These are phyloP conservation scores for Aspergillus japonicus DNA, from an alignment of 2,329 filamentous ascomycete species.

Conservation along the genomic window DNA sequence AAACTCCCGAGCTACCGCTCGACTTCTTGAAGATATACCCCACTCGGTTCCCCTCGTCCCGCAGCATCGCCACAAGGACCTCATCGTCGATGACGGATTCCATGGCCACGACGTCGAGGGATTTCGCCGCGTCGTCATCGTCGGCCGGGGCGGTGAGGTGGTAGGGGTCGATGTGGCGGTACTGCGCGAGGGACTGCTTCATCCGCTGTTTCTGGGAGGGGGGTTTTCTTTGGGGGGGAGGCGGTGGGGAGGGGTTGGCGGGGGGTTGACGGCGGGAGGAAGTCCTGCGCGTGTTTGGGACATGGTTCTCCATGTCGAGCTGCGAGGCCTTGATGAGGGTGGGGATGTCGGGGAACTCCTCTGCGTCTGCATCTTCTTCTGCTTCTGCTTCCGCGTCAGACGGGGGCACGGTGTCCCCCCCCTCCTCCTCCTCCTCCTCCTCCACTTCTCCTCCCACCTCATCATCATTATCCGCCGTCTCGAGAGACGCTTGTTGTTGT, in stretches of 20 bases:
- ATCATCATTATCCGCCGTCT: too few relatives aligned
- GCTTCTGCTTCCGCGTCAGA: slow-evolving; percentile 5
- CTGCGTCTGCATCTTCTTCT: slow-evolving; percentile 13
- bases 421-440: too few relatives aligned
- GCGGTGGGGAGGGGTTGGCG: neutral
- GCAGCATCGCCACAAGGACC: slow-evolving; percentile 36
- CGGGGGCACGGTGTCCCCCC: slow-evolving; percentile 7
- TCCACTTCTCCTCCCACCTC: neutral
- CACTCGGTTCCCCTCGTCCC: slow-evolving; percentile 41
- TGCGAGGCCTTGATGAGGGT: slow-evolving; percentile 43
- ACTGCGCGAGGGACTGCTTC: slow-evolving; percentile 45
- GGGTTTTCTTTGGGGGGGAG: neutral
- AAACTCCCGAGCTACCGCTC: neutral
- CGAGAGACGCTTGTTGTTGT: neutral
- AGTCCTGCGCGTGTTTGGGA: neutral
- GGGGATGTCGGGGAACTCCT: slow-evolving; percentile 31
- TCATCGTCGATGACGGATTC: slow-evolving; percentile 32
- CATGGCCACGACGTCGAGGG: slow-evolving; percentile 20
- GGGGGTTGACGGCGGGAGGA: neutral
- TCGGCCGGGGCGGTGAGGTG: slow-evolving; percentile 21
- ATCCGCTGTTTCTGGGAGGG: slow-evolving; percentile 37
- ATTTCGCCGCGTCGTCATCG: slow-evolving; percentile 13
- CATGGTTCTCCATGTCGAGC: slow-evolving; percentile 37
- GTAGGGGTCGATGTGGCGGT: slow-evolving; percentile 43
- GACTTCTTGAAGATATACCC: slow-evolving; percentile 43